phyloP scores from a whole-genome alignment of 2,329 filamentous ascomycete species.

The Phoma herbarum region DNA sequence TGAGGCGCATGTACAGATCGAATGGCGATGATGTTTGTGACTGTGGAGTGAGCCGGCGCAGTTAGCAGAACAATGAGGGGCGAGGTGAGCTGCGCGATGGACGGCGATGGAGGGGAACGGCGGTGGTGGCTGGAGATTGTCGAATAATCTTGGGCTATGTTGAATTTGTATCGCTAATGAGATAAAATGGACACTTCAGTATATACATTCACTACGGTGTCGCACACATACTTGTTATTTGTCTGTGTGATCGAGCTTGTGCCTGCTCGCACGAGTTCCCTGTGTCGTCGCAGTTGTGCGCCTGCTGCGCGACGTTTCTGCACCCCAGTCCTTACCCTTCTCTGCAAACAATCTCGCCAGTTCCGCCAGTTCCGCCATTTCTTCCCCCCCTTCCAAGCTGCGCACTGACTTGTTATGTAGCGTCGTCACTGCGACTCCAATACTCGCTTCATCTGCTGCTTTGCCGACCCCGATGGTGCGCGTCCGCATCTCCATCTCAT shows the following conservation, averaged over 20 bases:
- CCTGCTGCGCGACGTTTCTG: background rate
- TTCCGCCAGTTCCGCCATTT: conserved; percentile 13
- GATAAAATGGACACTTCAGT: background rate
- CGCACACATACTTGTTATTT: background rate
- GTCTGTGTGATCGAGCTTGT: background rate
- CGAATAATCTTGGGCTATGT: background rate
- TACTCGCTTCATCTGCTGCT: background rate
- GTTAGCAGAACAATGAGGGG: background rate
- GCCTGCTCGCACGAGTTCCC: background rate
- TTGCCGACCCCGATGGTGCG: background rate
- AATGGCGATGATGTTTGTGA: background rate
- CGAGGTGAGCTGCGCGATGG: background rate
- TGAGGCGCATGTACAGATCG: background rate
- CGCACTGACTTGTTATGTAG: background rate
- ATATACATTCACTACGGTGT: background rate
- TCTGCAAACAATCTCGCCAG: conserved; percentile 8
- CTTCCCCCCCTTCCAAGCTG: background rate
- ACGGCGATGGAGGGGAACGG: background rate
- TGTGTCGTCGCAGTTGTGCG: conserved; percentile 2
- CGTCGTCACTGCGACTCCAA: conserved; percentile 10
- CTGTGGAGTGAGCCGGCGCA: background rate
- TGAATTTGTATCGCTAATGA: background rate
- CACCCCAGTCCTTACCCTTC: conserved; percentile 7
- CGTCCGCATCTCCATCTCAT: conserved; percentile 8
- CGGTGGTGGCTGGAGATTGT: background rate